Evolutionary conservation across 1,284 basidiomycete genomes (phyloP), one percentile per base, ranked within the genome.

Genomic region (Vanrija pseudolonga): DNA sequence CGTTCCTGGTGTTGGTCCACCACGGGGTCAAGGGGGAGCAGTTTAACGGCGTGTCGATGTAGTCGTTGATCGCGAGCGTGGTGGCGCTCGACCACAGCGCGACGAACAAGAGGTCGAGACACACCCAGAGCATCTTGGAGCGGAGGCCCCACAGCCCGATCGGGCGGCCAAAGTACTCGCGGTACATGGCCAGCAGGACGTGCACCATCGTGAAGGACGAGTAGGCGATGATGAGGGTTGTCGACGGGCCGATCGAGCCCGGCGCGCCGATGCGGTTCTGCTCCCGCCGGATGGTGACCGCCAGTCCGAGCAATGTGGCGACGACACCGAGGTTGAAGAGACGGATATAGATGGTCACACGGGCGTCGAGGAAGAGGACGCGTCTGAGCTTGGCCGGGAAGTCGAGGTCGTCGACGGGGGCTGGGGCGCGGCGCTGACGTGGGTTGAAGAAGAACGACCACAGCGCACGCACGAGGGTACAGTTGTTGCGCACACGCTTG

Each of bases 121-220:
- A 73, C 11, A 74, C 73, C 73, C 72, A 78, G 20, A 74, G 60
- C 73, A 78, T 78, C 59, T 80, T 80, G 44, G 71, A 76, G 23
- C 76, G 67, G 37, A 80, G 68, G 23, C 68, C 71, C 81, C 81
- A 83, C 4, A 83, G 68, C 5, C 82, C 82, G 57, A 82, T 82
- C 1, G 82, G 82, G 20, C 74, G 69, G 15, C 80, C 80, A 63
- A 79, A 80, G 65, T 81, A 82, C 65, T 83, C 81, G 38, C 77
- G 68, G 64, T 76, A 73, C 24, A 78, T 73, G 14, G 76, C 77
- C 15, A 72, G 64, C 28, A 79, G 61, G 45, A 79, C 77, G 63
- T 83, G 81, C 1, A 79, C 44, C 36, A 81, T 71, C 3, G 79
- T 80, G 24, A 80, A 66, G 4, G 77, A 74, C 3, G 79, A 71